Conservation (phyloP, 2,329 filamentous ascomycete genomes). For the Colletotrichum endophyticum region DNA sequence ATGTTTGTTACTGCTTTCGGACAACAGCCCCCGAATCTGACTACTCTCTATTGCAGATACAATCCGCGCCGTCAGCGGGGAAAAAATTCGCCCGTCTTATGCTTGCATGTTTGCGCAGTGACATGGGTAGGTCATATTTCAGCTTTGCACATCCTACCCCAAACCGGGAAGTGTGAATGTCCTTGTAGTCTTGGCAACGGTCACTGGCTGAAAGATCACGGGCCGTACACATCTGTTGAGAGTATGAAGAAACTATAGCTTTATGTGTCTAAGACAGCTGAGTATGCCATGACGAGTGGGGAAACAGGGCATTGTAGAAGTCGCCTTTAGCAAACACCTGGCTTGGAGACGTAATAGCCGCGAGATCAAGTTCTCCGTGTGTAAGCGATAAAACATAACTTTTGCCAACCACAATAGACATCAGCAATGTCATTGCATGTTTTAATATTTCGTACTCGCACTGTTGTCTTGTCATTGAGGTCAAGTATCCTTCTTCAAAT, state of each 20-base stretch:
- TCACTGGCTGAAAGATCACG: not conserved
- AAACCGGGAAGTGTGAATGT: too few relatives aligned
- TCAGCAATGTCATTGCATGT: too few relatives aligned
- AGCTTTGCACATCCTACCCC: not conserved
- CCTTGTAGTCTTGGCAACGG: not conserved
- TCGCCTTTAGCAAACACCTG: too few relatives aligned
- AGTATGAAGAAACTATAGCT: not conserved
- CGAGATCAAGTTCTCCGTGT: too few relatives aligned
- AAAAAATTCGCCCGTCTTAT: not conserved
- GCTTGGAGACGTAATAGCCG: too few relatives aligned
- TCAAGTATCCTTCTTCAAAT: too few relatives aligned
- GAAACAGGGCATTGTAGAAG: too few relatives aligned
- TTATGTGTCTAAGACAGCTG: not conserved
- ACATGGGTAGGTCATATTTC: not conserved
- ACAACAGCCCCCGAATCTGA: not conserved
- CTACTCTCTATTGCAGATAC: not conserved
- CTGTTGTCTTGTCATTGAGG: too few relatives aligned
- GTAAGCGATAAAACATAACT: too few relatives aligned
- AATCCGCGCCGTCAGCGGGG: not conserved
- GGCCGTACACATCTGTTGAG: not conserved
- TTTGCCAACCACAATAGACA: too few relatives aligned
- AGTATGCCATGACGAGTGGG: too few relatives aligned
- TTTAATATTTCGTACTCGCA: too few relatives aligned
- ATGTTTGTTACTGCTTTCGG: not conserved
- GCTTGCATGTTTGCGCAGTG: not conserved